These are phyloP conservation scores for Aspergillus ibericus DNA, from an alignment of 2,329 filamentous ascomycete genomes.

Conservation along the genomic window DNA sequence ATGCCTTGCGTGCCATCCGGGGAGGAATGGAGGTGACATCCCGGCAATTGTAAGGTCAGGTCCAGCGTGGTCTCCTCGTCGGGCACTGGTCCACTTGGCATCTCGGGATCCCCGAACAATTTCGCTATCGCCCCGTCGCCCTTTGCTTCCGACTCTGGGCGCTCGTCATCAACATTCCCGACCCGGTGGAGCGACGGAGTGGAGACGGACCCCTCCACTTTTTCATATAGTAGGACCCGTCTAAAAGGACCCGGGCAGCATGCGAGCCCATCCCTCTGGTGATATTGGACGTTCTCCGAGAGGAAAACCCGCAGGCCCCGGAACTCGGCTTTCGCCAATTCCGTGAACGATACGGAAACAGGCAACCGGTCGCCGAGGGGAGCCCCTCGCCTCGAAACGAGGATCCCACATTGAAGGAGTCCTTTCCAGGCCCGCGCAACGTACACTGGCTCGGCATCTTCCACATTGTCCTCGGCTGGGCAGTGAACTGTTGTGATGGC, in stretches of 20 bases:
- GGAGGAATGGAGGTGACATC: slow-evolving; percentile 9
- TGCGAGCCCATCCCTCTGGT: slow-evolving; percentile 9
- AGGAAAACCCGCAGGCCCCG: slow-evolving; percentile 13
- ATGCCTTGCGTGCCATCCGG: slow-evolving; percentile 7
- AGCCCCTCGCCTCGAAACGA: slow-evolving; percentile 12
- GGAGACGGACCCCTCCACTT: slow-evolving; percentile 1
- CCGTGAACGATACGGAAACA: slow-evolving; percentile 10
- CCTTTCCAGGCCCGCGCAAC: slow-evolving; percentile 8
- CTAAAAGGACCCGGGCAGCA: slow-evolving; percentile 15
- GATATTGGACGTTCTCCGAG: slow-evolving; percentile 16
- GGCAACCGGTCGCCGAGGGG: slow-evolving; percentile 12
- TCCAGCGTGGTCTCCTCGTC: slow-evolving; percentile 6
- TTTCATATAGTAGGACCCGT: slow-evolving; percentile 11
- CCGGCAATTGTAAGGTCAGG: slow-evolving; percentile 11
- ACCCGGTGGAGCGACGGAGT: background rate
- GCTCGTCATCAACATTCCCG: slow-evolving; percentile 3
- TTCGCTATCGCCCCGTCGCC: background rate
- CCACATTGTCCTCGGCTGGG: slow-evolving; percentile 14
- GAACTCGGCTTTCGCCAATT: slow-evolving; percentile 10
- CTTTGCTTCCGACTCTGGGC: background rate
- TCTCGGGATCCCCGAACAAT: slow-evolving; percentile 4
- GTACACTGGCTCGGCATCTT: slow-evolving; percentile 15
- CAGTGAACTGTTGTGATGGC: slow-evolving; percentile 15
- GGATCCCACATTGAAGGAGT: slow-evolving; percentile 11
- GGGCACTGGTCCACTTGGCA: background rate